These are phyloP conservation scores for Melastoma candidum DNA, from an alignment of 441 rosid species.

Conservation along the genomic window DNA sequence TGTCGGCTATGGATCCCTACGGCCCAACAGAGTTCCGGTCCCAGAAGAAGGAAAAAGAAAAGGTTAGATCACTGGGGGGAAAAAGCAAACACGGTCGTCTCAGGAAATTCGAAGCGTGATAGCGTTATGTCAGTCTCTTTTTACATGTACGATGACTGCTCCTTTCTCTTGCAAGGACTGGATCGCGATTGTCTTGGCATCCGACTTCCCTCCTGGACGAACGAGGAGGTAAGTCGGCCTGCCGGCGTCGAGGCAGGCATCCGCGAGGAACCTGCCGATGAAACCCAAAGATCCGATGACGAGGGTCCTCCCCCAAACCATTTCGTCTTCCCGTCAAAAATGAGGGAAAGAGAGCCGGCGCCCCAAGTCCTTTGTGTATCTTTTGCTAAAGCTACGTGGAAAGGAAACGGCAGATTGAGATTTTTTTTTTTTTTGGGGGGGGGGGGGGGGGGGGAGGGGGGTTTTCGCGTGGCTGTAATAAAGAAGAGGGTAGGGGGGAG, in stretches of 20 bases:
- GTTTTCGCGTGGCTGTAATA: too few relatives aligned
- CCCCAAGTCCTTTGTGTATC: too few relatives aligned
- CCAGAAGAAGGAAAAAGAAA: too few relatives aligned
- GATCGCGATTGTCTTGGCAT: slow-evolving; percentile 12
- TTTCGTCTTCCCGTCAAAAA: too few relatives aligned
- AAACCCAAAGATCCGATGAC: slow-evolving; percentile 32
- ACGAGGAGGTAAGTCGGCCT: slow-evolving; percentile 26
- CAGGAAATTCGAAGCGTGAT: background rate
- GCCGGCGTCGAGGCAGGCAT: slow-evolving; percentile 26
- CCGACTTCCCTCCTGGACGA: slow-evolving; percentile 16
- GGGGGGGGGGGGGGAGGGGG: too few relatives aligned
- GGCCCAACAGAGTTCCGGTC: too few relatives aligned
- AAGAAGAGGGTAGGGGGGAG: too few relatives aligned
- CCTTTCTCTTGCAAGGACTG: slow-evolving; percentile 28
- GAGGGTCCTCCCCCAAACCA: slow-evolving; percentile 13
- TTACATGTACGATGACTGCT: slow-evolving; percentile 22
- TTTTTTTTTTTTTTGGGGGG: too few relatives aligned
- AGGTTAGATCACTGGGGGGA: background rate
- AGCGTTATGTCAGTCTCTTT: background rate
- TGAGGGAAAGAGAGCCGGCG: too few relatives aligned
- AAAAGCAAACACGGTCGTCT: background rate
- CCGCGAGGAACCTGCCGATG: slow-evolving; percentile 26
- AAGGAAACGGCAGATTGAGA: too few relatives aligned
- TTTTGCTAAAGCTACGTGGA: too few relatives aligned
- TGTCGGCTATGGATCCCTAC: slow-evolving; percentile 7